These are phyloP conservation scores for Malassezia sympodialis DNA, from an alignment of 1,284 basidiomycete species.

Conservation along the genomic window DNA sequence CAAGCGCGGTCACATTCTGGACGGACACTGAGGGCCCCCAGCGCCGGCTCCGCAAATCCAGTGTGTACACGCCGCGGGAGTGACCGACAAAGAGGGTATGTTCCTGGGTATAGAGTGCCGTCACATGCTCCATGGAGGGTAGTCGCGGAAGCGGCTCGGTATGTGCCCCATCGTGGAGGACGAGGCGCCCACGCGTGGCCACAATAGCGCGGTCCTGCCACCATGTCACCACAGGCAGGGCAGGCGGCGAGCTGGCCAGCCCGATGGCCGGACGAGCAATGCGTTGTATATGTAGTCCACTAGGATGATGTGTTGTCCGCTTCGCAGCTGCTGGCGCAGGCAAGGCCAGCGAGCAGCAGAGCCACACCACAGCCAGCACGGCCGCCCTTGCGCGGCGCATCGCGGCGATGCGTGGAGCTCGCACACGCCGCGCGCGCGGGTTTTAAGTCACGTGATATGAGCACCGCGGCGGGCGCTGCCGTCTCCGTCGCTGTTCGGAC, in stretches of 20 bases:
- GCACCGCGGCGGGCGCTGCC: background rate
- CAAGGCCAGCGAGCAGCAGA: background rate
- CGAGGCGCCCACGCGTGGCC: background rate
- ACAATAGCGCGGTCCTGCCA: background rate
- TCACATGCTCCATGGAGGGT: background rate
- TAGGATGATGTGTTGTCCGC: background rate
- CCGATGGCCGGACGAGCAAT: background rate
- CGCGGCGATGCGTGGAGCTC: background rate
- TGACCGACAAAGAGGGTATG: background rate
- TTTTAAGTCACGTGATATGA: constrained; percentile 1
- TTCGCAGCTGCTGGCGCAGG: background rate
- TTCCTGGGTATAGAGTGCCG: background rate
- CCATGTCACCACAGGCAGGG: background rate
- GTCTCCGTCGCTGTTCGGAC: background rate
- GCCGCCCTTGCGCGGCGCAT: background rate
- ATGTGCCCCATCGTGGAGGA: background rate
- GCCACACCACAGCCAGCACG: background rate
- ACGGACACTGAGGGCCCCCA: background rate
- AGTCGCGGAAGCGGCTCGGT: background rate
- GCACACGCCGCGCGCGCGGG: background rate
- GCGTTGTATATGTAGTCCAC: background rate
- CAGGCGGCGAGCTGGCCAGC: background rate
- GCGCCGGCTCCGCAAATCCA: background rate
- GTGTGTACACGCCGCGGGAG: background rate
- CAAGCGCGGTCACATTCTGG: background rate